phyloP scores from a whole-genome alignment of 2,329 filamentous ascomycete species.

The Fusarium compactum region DNA sequence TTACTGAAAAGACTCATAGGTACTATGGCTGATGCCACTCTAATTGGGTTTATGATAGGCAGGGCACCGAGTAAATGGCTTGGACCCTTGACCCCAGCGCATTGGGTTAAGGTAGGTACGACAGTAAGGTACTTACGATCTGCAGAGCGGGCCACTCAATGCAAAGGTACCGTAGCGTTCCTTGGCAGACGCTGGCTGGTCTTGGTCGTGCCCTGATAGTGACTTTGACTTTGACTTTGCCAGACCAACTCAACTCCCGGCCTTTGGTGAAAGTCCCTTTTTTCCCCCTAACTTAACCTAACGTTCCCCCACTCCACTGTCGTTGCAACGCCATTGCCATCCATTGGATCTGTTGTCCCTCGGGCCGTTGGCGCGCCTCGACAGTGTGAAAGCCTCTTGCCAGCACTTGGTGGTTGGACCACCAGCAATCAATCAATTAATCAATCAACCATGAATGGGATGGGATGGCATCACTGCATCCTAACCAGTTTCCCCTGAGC shows the following conservation, averaged over 20 bases:
- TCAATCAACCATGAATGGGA: slow-evolving; percentile 27
- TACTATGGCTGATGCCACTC: background rate
- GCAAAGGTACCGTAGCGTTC: slow-evolving; percentile 22
- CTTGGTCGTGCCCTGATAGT: background rate
- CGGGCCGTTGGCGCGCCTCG: slow-evolving; percentile 46
- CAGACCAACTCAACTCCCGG: slow-evolving; percentile 31
- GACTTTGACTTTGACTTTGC: slow-evolving; percentile 3
- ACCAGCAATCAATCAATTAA: slow-evolving; percentile 1
- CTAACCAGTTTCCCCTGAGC: slow-evolving; percentile 23
- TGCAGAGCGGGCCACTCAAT: slow-evolving; percentile 20
- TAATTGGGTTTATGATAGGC: slow-evolving; percentile 36
- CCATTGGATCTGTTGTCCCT: slow-evolving; percentile 33
- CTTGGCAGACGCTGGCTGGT: slow-evolving; percentile 9
- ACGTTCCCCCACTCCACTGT: slow-evolving; percentile 37
- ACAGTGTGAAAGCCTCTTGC: slow-evolving; percentile 42
- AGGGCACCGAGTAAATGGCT: slow-evolving; percentile 29
- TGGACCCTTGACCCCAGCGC: slow-evolving; percentile 36
- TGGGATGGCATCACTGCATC: slow-evolving; percentile 40
- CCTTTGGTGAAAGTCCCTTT: slow-evolving; percentile 16
- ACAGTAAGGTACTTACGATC: slow-evolving; percentile 11
- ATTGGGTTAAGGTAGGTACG: slow-evolving; percentile 24
- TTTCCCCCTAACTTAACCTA: slow-evolving; percentile 30
- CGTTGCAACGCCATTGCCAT: slow-evolving; percentile 30
- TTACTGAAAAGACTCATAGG: background rate
- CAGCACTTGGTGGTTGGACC: slow-evolving; percentile 45